Conservation (phyloP, 768 basidiomycete genomes). For the Boletus subcaerulescens region DNA sequence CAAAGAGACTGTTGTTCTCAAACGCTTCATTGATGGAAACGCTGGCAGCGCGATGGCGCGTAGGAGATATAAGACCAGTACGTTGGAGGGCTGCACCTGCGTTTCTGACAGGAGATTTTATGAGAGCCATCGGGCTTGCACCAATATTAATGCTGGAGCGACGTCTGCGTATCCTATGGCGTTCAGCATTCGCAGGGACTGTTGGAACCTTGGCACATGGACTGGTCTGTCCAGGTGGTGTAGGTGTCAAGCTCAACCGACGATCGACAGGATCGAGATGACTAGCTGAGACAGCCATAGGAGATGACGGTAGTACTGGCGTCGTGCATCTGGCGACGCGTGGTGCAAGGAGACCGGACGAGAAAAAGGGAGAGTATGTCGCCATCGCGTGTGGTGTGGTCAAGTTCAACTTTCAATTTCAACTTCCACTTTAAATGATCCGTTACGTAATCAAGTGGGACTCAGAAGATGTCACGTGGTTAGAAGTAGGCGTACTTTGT, state of each 20-base stretch:
- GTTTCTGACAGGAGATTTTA: slow-evolving; percentile 55
- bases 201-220: slow-evolving; percentile 23
- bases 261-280: slow-evolving; percentile 35
- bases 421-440: slow-evolving; percentile 8
- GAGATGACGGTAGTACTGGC: slow-evolving; percentile 26
- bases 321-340: slow-evolving; percentile 28
- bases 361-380: slow-evolving; percentile 65
- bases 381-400: slow-evolving; percentile 32
- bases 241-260: slow-evolving; percentile 37
- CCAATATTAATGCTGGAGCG: slow-evolving; percentile 60
- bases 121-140: slow-evolving; percentile 51
- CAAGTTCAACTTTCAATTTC: slow-evolving; percentile 17
- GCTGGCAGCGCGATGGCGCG: slow-evolving; percentile 48
- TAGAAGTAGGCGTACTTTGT: not conserved
- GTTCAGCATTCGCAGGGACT: slow-evolving; percentile 17
- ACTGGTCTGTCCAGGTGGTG: slow-evolving; percentile 27
- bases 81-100: slow-evolving; percentile 51
- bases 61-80: slow-evolving; percentile 38
- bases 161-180: slow-evolving; percentile 54
- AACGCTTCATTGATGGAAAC: slow-evolving; percentile 34
- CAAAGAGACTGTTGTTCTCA: slow-evolving; percentile 42
- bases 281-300: slow-evolving; percentile 15
- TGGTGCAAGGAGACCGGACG: slow-evolving; percentile 64
- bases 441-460: too few species aligned
- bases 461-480: too few species aligned